Evolutionary conservation across 345 rosid species (phyloP), one percentile per base, ranked within the genome.

Genomic region (Crucihimalaya himalaica): DNA sequence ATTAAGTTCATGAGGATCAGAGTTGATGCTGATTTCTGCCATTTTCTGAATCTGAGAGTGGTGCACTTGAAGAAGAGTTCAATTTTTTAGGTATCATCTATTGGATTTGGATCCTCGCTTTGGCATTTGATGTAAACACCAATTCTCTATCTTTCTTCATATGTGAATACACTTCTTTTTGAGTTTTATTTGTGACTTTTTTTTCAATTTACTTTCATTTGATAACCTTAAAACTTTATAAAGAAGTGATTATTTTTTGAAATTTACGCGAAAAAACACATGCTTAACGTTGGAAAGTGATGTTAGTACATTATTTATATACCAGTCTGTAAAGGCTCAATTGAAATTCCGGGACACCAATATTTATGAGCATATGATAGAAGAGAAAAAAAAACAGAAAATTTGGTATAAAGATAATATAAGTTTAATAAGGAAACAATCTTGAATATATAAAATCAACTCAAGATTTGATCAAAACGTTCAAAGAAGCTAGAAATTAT

Each of bases 111-210:
- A 31, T 46, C 8, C 6, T 58, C 51, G 46, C 58, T 70, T 70
- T 31, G 47, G 23, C 27, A 35, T 59, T 48, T 46, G 28, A 13
- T 71, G 50, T 60, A 60, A 60, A 35, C 19, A 29, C 28, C 42
- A 61, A 14, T 6, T 43, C 47, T 60, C 32, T 42, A 20, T 40
- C 39, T 11, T 50, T 59, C 31, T 61, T 61, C 43, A 14, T 61
- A 31, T 75, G 74, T 75, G 69, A 42, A 75, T 68, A 52, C 79
- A 34, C 1, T 68, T 75, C 18, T 29, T 67, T 56, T 27, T 23
- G 45, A 34, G 23, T 66, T 35, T 66, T 11, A 2, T 64, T 27
- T 73, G 50, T 23, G 10, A 20, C 54, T 16, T 37, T 66, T 66
- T 66, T 66, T 66, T 25, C 37, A 39, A 39, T 50, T 74, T 66